Evolutionary conservation across 768 basidiomycete species (phyloP).

Genomic region (Leucogyrophana mollusca): DNA sequence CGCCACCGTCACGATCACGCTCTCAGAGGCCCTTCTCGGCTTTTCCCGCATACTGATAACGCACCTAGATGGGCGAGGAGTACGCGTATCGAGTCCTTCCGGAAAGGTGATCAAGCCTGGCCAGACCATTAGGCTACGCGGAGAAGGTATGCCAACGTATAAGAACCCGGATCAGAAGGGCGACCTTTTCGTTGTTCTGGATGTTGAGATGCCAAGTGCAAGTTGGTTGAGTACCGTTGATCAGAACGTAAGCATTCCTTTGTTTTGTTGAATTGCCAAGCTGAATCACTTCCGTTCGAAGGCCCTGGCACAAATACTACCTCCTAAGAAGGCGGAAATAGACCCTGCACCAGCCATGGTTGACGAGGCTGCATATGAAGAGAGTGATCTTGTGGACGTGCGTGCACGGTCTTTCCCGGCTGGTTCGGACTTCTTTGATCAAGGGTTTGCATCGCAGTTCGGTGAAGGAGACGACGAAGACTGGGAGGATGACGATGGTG

Average conservation of each 20-base stretch:
- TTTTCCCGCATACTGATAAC: conserved; percentile 88
- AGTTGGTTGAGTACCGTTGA: conserved; percentile 75
- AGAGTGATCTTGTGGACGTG: conserved; percentile 80
- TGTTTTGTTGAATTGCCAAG: not conserved
- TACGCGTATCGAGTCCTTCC: conserved; percentile 71
- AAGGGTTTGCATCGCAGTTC: conserved; percentile 66
- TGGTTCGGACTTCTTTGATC: conserved; percentile 75
- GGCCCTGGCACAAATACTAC: conserved; percentile 66
- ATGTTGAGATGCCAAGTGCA: conserved; percentile 84
- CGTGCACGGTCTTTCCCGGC: conserved; percentile 76
- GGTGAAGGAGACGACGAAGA: conserved; percentile 69
- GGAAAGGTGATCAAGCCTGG: conserved; percentile 76
- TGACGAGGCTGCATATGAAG: conserved; percentile 70
- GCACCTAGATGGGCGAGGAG: conserved; percentile 92
- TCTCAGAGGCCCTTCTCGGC: conserved; percentile 94
- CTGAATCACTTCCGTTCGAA: conserved; percentile 28
- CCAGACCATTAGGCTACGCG: conserved; percentile 70
- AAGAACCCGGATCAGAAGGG: conserved; percentile 68
- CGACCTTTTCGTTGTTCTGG: conserved; percentile 78
- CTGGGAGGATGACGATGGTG: conserved; percentile 72
- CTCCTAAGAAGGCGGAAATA: conserved; percentile 73
- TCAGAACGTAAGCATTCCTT: conserved; percentile 42
- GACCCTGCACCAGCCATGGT: conserved; percentile 71
- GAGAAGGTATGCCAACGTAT: conserved; percentile 88
- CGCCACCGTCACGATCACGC: conserved; percentile 77